Evolutionary conservation across 805 yeast genomes (phyloP), one percentile per base, ranked within the genome.

Genomic region (Metschnikowia baotianmanensis): DNA sequence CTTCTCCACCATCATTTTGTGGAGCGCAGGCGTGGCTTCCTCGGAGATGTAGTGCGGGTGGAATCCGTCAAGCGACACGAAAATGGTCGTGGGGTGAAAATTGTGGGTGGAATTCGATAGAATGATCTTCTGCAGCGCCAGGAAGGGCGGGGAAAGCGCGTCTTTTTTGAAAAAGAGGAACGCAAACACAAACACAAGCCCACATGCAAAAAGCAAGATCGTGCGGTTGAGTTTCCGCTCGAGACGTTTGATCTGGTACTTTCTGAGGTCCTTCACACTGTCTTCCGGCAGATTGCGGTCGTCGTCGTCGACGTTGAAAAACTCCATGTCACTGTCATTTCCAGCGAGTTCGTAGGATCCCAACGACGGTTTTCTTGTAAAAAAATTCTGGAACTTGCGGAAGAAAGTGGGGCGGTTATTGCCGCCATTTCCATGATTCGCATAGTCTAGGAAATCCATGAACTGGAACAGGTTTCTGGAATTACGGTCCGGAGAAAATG

Each of bases 11-110:
- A 80, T 62, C 58, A 90, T 59, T 8, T 69, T 61, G 55, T 84
- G 81, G 57, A 90, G 56, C 26, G 78, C 68, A 1, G 98, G 98
- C 0, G 96, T 90, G 22, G 72, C 55, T 15, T 69, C 63, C 5
- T 74, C 52, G 2, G 82, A 79, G 10, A 90, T 77, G 57, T 88
- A 85, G 55, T 86, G 91, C 3, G 97, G 97, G 56, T 90, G 95
- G 59, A 90, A 84, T 8, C 96, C 96, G 59, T 87, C 96, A 21
- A 91, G 61, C 0, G 96, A 87, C 1, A 90, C 69, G 33, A 89
- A 57, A 1, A 90, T 63, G 1, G 96, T 90, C 7, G 95, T 80
- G n/a, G 93, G 86, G 52, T 82, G 68, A 59, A 82, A 86, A 3
- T 66, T 66, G 47, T 77, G 80, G 0, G 95, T 83, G 1, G 87